phyloP scores from a whole-genome alignment of 2,329 filamentous ascomycete species.

The Cadophora gregata region DNA sequence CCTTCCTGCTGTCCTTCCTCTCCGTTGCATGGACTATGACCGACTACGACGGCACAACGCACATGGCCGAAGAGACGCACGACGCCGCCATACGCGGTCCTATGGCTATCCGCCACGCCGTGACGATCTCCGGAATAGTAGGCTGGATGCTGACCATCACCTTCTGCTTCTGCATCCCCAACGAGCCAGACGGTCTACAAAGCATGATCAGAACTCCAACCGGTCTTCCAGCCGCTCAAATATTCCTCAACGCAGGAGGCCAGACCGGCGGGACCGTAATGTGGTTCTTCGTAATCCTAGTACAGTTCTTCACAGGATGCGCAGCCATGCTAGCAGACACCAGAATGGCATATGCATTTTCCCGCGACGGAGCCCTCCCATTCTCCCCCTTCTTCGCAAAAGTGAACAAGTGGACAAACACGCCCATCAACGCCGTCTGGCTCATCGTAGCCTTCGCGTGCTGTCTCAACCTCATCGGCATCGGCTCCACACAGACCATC shows the following conservation, averaged over 20 bases:
- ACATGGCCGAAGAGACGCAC: constrained; percentile 72
- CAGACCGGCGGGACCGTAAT: constrained; percentile 61
- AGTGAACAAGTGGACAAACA: constrained; percentile 59
- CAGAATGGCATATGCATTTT: constrained; percentile 66
- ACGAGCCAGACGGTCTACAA: constrained; percentile 60
- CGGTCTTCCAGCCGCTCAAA: constrained; percentile 64
- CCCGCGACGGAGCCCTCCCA: constrained; percentile 64
- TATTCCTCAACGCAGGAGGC: constrained; percentile 65
- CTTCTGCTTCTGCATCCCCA: constrained; percentile 66
- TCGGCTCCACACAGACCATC: constrained; percentile 57
- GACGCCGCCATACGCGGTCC: constrained; percentile 66
- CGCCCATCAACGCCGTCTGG: constrained; percentile 68
- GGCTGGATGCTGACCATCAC: constrained; percentile 69
- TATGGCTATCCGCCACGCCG: constrained; percentile 62
- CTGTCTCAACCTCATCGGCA: constrained; percentile 57
- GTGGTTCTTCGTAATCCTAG: constrained; percentile 67
- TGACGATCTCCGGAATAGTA: constrained; percentile 63
- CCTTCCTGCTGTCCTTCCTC: constrained; percentile 63
- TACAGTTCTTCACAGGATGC: constrained; percentile 69
- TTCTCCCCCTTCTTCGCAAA: constrained; percentile 58
- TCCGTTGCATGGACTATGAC: constrained; percentile 70
- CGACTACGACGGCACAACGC: constrained; percentile 70
- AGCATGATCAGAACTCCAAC: constrained; percentile 52
- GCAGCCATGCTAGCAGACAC: constrained; percentile 69
- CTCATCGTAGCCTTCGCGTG: constrained; percentile 64